A percentile compares a stretch with the other conserved stretches of the same genome.
These are phyloP conservation scores for Pouteria glomerata DNA, from an alignment of 148 eudicot species.

Conservation along the genomic window DNA sequence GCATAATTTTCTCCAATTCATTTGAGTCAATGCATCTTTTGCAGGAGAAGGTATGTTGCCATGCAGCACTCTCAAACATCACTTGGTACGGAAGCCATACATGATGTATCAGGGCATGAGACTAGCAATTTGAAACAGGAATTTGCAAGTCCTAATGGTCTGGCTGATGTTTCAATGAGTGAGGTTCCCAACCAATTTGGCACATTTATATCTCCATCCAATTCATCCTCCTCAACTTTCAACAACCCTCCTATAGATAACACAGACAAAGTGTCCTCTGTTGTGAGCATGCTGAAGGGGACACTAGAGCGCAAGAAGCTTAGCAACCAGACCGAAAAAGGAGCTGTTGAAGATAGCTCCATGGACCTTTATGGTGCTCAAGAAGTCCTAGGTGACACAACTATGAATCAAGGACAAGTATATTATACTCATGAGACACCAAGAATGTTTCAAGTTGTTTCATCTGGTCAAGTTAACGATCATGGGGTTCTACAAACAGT, in stretches of 20 bases:
- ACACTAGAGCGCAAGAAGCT: slow-evolving; percentile 45
- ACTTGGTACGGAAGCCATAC: slow-evolving; percentile 25
- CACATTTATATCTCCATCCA: slow-evolving; percentile 34
- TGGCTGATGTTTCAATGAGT: slow-evolving; percentile 17
- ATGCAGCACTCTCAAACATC: slow-evolving; percentile 39
- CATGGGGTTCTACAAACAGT: slow-evolving; percentile 25
- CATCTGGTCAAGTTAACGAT: slow-evolving; percentile 19
- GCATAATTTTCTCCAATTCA: background rate
- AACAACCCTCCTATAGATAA: slow-evolving; percentile 18
- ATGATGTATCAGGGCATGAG: slow-evolving; percentile 17
- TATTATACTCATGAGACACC: slow-evolving; percentile 17
- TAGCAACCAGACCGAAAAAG: slow-evolving; percentile 19
- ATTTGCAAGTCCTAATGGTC: slow-evolving; percentile 19
- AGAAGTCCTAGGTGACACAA: slow-evolving; percentile 18
- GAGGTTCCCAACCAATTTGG: slow-evolving; percentile 16
- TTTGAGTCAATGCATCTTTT: slow-evolving; percentile 5
- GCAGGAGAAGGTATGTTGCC: slow-evolving; percentile 46
- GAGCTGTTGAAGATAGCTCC: slow-evolving; percentile 22
- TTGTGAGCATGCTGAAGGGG: slow-evolving; percentile 50
- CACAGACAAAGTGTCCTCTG: slow-evolving; percentile 42
- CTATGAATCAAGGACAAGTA: slow-evolving; percentile 20
- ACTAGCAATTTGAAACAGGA: slow-evolving; percentile 28
- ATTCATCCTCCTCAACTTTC: slow-evolving; percentile 38
- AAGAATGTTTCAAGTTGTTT: slow-evolving; percentile 22
- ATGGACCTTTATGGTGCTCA: slow-evolving; percentile 27